phyloP scores from a whole-genome alignment of 2,329 filamentous ascomycete genomes.

The Colletotrichum neosansevieriae region DNA sequence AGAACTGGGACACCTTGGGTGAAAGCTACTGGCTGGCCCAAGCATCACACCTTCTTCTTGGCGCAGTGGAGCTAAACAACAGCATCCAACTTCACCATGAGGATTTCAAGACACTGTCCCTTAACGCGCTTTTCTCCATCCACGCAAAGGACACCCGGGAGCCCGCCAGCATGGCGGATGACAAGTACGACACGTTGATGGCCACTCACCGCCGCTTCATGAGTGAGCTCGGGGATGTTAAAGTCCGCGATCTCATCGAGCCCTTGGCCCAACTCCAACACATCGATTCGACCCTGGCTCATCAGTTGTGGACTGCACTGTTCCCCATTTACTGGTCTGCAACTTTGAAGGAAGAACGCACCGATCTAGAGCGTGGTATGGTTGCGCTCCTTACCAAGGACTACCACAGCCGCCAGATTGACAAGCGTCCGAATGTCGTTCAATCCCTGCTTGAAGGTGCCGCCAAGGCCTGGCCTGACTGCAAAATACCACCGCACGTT shows the following conservation, averaged over 20 bases:
- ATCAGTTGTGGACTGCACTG: conserved; percentile 89
- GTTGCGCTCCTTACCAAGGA: conserved; percentile 94
- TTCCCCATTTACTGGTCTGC: conserved; percentile 97
- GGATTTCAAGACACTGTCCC: conserved; percentile 83
- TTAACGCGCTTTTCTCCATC: conserved; percentile 78
- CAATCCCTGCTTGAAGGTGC: conserved; percentile 91
- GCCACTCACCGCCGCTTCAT: conserved; percentile 85
- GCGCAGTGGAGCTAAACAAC: conserved; percentile 88
- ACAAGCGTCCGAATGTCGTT: conserved; percentile 94
- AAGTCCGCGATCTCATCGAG: conserved; percentile 88
- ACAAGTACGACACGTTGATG: conserved; percentile 84
- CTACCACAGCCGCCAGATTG: conserved; percentile 93
- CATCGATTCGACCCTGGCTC: conserved; percentile 82
- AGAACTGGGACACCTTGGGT: conserved; percentile 96
- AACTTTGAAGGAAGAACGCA: conserved; percentile 86
- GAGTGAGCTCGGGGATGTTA: conserved; percentile 84
- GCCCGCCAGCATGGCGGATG: conserved; percentile 80
- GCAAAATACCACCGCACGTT: conserved; percentile 94
- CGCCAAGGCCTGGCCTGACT: conserved; percentile 84
- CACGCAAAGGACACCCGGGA: conserved; percentile 77
- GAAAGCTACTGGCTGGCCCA: conserved; percentile 98
- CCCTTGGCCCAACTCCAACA: conserved; percentile 94
- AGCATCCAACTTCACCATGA: conserved; percentile 82
- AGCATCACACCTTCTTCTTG: conserved; percentile 91
- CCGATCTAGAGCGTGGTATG: conserved; percentile 90